Percentiles rank a stretch among this genome's conserved stretches.
phyloP scores from a whole-genome alignment of 202 grass and related monocot genomes.

The Bolboschoenoplectus hybrid region DNA sequence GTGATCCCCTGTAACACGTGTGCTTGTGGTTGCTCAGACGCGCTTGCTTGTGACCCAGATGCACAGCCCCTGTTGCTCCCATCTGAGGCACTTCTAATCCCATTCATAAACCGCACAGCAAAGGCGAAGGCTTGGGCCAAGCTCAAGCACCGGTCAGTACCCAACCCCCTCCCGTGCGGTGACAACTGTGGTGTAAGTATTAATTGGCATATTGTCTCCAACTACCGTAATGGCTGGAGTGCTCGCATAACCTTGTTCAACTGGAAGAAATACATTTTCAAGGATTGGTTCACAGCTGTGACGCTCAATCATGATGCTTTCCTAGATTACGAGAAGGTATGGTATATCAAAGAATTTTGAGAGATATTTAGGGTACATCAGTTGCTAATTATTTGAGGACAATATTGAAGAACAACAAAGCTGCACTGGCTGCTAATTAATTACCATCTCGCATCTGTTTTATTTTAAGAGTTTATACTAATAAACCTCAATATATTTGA shows the following conservation, averaged over 20 bases:
- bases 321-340: slow-evolving; percentile 66
- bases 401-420: not conserved
- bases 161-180: slow-evolving; percentile 59
- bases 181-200: slow-evolving; percentile 84
- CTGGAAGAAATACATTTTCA: slow-evolving; percentile 83
- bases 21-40: slow-evolving; percentile 65
- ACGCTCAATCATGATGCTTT: slow-evolving; percentile 55
- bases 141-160: slow-evolving; percentile 72
- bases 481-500: not conserved
- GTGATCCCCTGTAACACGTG: slow-evolving; percentile 81
- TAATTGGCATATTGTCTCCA: slow-evolving; percentile 92
- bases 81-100: slow-evolving; percentile 71
- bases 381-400: not conserved
- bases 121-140: slow-evolving; percentile 78
- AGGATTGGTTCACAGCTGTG: slow-evolving; percentile 88
- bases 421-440: not conserved
- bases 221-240: slow-evolving; percentile 83
- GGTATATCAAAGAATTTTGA: not conserved
- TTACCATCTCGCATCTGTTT: not conserved
- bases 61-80: slow-evolving; percentile 56
- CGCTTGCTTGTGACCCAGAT: slow-evolving; percentile 56
- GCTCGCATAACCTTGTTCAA: slow-evolving; percentile 90
- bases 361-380: not conserved
- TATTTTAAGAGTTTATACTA: not conserved
- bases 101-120: slow-evolving; percentile 72